phyloP scores from a whole-genome alignment of 768 basidiomycete species.

The Suillus lakei region DNA sequence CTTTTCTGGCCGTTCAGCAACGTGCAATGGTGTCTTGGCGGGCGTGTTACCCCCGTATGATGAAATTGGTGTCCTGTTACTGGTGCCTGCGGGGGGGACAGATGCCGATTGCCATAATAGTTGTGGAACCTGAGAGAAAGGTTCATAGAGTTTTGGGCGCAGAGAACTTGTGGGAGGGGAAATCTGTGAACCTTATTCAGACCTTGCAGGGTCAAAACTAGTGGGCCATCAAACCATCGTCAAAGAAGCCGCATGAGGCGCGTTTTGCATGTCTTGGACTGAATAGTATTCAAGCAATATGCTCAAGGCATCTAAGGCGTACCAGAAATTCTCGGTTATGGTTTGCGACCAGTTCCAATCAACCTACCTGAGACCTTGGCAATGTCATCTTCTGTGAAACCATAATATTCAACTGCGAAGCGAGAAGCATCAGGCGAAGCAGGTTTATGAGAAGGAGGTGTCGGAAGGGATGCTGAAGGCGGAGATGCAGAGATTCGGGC shows the following conservation, averaged over 20 bases:
- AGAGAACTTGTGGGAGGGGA: slow-evolving; percentile 48
- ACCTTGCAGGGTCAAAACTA: slow-evolving; percentile 1
- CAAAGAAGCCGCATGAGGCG: slow-evolving; percentile 56
- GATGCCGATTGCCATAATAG: slow-evolving; percentile 17
- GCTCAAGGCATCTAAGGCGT: slow-evolving; percentile 56
- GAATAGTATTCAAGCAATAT: slow-evolving; percentile 77
- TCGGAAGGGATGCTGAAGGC: slow-evolving; percentile 78
- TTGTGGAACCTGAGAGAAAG: slow-evolving; percentile 39
- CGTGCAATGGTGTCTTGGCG: slow-evolving; percentile 33
- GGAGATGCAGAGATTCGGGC: slow-evolving; percentile 73
- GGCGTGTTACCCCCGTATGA: slow-evolving; percentile 65
- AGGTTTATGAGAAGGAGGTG: slow-evolving; percentile 79
- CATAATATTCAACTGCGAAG: slow-evolving; percentile 69
- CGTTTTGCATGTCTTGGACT: slow-evolving; percentile 57
- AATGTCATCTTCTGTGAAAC: slow-evolving; percentile 63
- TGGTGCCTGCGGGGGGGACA: slow-evolving; percentile 32
- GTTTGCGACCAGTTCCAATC: slow-evolving; percentile 3
- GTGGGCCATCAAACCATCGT: slow-evolving; percentile 47
- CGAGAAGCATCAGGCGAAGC: slow-evolving; percentile 72
- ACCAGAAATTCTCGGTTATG: slow-evolving; percentile 11
- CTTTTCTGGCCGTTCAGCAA: slow-evolving; percentile 13
- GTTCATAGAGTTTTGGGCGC: slow-evolving; percentile 45
- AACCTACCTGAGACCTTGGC: slow-evolving; percentile 61
- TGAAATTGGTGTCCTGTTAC: slow-evolving; percentile 59
- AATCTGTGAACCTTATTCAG: slow-evolving; percentile 43